A percentile compares a stretch with the other conserved stretches of the same genome.
These are phyloP conservation scores for Fraxinus platypoda DNA, from an alignment of 305 asterid species.

Conservation along the genomic window DNA sequence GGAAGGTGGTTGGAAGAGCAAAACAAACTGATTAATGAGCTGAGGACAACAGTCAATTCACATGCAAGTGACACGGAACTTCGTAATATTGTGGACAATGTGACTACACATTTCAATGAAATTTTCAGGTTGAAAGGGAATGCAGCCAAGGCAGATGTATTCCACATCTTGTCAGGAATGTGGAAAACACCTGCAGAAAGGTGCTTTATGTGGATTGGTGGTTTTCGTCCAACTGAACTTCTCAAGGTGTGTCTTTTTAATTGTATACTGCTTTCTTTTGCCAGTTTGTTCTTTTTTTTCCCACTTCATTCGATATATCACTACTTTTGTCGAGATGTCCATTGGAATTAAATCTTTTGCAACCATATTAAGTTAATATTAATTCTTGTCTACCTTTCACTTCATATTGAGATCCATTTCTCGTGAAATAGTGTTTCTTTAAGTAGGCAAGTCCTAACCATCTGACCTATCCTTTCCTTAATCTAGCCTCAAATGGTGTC, in stretches of 20 bases:
- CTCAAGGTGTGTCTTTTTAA: conserved; percentile 67
- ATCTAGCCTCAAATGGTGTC: background rate
- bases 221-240: conserved; percentile 92
- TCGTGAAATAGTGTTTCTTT: background rate
- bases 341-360: background rate
- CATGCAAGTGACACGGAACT: conserved; percentile 79
- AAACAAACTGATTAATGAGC: conserved; percentile 58
- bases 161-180: conserved; percentile 96
- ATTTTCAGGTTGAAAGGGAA: conserved; percentile 74
- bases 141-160: conserved; percentile 81
- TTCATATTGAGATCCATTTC: background rate
- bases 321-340: background rate
- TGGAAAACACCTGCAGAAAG: conserved; percentile 97
- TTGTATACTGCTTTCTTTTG: background rate
- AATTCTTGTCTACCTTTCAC: background rate
- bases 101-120: conserved; percentile 56
- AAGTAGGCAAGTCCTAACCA: background rate
- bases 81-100: conserved; percentile 55
- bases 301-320: background rate
- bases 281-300: background rate
- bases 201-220: conserved; percentile 97
- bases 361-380: background rate
- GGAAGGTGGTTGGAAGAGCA: conserved; percentile 85
- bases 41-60: conserved; percentile 68
- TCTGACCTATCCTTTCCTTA: background rate